Base-by-base conservation (phyloP, 1,284 basidiomycete species). In the Trichosporon sp. region DNA sequence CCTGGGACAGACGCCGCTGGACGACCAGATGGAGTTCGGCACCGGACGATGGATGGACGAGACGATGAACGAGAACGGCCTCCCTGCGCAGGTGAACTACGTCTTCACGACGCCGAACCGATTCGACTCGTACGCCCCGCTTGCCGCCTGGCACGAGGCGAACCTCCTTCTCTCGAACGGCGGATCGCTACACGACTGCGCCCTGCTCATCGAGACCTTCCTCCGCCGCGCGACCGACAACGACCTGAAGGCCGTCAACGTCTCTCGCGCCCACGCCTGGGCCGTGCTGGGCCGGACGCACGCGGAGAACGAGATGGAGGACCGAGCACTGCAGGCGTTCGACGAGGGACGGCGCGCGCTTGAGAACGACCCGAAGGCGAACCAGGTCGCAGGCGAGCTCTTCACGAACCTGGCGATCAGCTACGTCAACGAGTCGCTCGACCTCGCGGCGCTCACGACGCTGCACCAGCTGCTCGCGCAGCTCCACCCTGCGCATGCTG, bases 321-420 rank as follows among this genome's bases (percentile, higher is more conserved):
- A 85, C 16, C 84, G 85, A 74, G 88, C 87, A 3, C 85, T 88
- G 68, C 79, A 84, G 10, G 88, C 88, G 10, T 85, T 88, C 67
- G 87, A 87, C 88, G 91, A 70, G 90, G 96, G 84, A 88, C 92
- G 73, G 86, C 89, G 68, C 90, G 88, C 89, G 71, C 93, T 91
- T 4, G 87, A 92, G 54, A 85, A 85, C 51, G 86, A 84, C 71
- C 90, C 89, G 2, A 89, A 90, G 80, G 86, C 87, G 68, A 87
- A 86, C 16, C 88, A 88, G 59, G 88, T 87, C n/a, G 84, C 88
- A 6, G 92, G 91, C 7, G 89, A 88, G 66, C 92, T 94, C 74
- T 91, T 96, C 89, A 86, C 95, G 94, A 93, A 93, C 4, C 88
- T 99, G 19, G 96, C 97, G 2, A 96, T 98, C 76, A 94, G 94